These are phyloP conservation scores for Urtica urens DNA, from an alignment of 306 rosid genomes.

Conservation along the genomic window DNA sequence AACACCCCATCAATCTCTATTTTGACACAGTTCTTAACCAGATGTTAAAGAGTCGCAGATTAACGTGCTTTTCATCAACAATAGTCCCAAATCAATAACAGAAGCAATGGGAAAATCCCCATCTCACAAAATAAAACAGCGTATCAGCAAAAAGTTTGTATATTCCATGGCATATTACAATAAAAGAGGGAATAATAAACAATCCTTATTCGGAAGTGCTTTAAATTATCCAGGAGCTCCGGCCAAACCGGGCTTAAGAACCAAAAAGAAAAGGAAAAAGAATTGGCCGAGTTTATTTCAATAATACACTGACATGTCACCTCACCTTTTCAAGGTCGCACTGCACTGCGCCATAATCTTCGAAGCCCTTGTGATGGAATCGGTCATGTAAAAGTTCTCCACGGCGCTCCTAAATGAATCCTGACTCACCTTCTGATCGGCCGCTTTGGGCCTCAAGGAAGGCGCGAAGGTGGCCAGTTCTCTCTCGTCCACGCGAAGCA, in stretches of 20 bases:
- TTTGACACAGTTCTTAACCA: too few relatives aligned
- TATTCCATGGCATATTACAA: constrained; percentile 28
- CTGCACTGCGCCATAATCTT: constrained; percentile 99
- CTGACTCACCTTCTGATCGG: constrained; percentile 29
- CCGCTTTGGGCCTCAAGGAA: constrained; percentile 49
- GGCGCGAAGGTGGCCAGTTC: constrained; percentile 64
- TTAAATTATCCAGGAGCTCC: constrained; percentile 36
- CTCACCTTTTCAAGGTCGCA: constrained; percentile 67
- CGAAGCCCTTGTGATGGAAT: constrained; percentile 94
- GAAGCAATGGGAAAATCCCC: constrained; percentile 1
- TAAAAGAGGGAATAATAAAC: constrained; percentile 17
- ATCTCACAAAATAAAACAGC: not conserved
- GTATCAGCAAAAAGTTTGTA: constrained; percentile 29
- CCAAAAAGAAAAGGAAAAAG: constrained; percentile 1
- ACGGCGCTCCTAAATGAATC: constrained; percentile 50
- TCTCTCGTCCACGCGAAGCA: constrained; percentile 59
- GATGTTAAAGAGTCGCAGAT: too few relatives aligned
- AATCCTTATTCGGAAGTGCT: constrained; percentile 37
- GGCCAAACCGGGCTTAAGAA: constrained; percentile 20
- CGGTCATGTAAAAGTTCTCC: constrained; percentile 95
- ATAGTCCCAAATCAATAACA: not conserved
- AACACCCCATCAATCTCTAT: too few relatives aligned
- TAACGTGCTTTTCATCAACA: not conserved
- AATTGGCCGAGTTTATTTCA: constrained; percentile 26
- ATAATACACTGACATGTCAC: constrained; percentile 12